Evolutionary conservation across 371 early-diverging fungal genomes (phyloP), one percentile per base, ranked within the genome.

Genomic region (Haplosporangium sp.): DNA sequence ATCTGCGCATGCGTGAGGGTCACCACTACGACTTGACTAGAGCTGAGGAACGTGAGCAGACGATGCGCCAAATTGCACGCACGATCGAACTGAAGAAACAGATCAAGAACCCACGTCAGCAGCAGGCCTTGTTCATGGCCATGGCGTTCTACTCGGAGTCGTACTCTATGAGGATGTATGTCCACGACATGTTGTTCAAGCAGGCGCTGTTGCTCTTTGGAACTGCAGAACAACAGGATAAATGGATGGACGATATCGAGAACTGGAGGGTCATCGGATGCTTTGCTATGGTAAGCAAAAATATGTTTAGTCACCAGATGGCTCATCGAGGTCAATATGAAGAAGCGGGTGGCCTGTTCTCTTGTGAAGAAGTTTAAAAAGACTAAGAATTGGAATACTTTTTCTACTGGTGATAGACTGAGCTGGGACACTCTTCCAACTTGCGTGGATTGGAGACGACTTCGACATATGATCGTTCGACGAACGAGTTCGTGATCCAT

Each of bases 371-470:
- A n/a, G n/a, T n/a, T n/a, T n/a, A n/a, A n/a, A n/a, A n/a, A 14
- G n/a, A 21, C 20, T 50, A 18, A 18, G 20, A 13, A 10, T 50
- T 20, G 50, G n/a, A 18, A 50, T 18, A 18, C n/a, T 29, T 10
- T 14, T 41, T 23, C 16, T 10, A 21, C 12, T 11, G 23, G 21
- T 18, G 11, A 16, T 66, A 89, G 86, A 89, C 89, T 9, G 89
- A 89, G 60, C 65, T 89, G 11, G 89, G 89, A 23, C 91, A 91
- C 60, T 93, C 93, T 20, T 95, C 95, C 9, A 93, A 95, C 62
- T 87, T 96, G 47, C 88, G 92, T n/a, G 95, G 93, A 37, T 83
- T 96, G 47, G 95, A 96, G 71, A 96, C 97, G 3, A 91, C 91
- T 0, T 95, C 96, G 11, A 96, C 96, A 1, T 94, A 87, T 64